Evolutionary conservation across 164 flowering plant species (phyloP), one percentile per base, ranked within the genome.

Genomic region (Brasenia schreberi): DNA sequence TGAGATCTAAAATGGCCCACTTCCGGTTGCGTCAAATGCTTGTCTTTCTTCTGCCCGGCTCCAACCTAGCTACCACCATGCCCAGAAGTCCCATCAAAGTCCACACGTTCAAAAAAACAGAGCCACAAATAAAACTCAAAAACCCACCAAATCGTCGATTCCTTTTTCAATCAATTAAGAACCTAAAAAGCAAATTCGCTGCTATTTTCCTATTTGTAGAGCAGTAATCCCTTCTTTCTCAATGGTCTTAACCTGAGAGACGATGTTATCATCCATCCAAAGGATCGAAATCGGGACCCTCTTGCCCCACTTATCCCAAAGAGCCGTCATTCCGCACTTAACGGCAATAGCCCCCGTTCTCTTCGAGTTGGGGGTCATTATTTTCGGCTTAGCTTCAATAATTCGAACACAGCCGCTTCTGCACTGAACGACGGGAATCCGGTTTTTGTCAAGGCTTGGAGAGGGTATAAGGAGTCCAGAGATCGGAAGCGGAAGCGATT

Each of bases 1-100:
- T 89, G 99, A 67, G 96, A 88, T 80, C 99, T 85, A 78, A 89
- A 94, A 81, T 94, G 99, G 58, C 99, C 99, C 66, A 94, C 83
- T 76, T 91, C 96, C 17, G 99, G 89, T 65, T 87, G 87, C 5
- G 85, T 89, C 84, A 94, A 82, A 75, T 94, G 97, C 58, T 94
- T 94, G 45, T 52, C 93, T 81, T 91, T 94, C 75, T 94, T 94
- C 65, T 94, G 97, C 59, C 96, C 92, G 58, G 92, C 88, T 18
- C 99, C 99, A 80, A 94, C 71, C 98, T 93, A 80, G 71, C 81
- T 81, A 84, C 66, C 84, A 79, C 67, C 77, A 69, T 17, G 43
- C 23, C 43, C n/a, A 42, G 17, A 17, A 69, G 18, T 3, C 0
- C 59, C 45, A 42, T 52, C n/a, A 42, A 61, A 60, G 7, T 53